Evolutionary conservation across 148 eudicot species (phyloP).

Genomic region (Polygonum maritimum): DNA sequence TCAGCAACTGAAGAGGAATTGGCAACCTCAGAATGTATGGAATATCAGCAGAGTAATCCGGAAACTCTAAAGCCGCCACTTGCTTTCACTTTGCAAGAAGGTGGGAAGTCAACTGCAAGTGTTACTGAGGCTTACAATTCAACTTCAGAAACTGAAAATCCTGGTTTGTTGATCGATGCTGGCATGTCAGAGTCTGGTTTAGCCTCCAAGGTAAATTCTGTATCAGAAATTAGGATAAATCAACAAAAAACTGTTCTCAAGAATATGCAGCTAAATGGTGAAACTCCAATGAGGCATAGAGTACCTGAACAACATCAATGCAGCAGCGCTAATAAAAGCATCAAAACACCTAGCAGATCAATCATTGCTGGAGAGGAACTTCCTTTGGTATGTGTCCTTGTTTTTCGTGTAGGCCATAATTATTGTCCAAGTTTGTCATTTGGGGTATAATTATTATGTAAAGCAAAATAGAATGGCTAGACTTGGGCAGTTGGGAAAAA

Average conservation of each 20-base stretch:
- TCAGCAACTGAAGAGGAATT: conserved; percentile 3
- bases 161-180: conserved; percentile 14
- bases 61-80: conserved; percentile 15
- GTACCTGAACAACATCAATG: conserved; percentile 11
- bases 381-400: conserved; percentile 1
- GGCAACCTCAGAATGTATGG: conserved; percentile 22
- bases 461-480: neutral
- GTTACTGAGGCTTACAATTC: conserved; percentile 17
- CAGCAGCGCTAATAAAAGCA: conserved; percentile 12
- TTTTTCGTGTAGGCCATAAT: neutral
- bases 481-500: neutral
- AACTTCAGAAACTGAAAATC: conserved; percentile 16
- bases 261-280: conserved; percentile 8
- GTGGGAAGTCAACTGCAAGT: conserved; percentile 14
- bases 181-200: conserved; percentile 17
- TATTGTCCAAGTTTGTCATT: neutral
- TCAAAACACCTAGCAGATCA: neutral
- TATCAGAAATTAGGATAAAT: conserved; percentile 13
- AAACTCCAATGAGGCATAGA: conserved; percentile 16
- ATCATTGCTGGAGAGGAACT: neutral
- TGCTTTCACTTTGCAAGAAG: conserved; percentile 12
- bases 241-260: conserved; percentile 13
- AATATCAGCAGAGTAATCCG: conserved; percentile 18
- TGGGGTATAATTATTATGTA: neutral
- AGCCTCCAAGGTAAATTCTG: conserved; percentile 16